Evolutionary conservation across 2,329 filamentous ascomycete genomes (phyloP).

Genomic region (Nigrospora sphaerica): DNA sequence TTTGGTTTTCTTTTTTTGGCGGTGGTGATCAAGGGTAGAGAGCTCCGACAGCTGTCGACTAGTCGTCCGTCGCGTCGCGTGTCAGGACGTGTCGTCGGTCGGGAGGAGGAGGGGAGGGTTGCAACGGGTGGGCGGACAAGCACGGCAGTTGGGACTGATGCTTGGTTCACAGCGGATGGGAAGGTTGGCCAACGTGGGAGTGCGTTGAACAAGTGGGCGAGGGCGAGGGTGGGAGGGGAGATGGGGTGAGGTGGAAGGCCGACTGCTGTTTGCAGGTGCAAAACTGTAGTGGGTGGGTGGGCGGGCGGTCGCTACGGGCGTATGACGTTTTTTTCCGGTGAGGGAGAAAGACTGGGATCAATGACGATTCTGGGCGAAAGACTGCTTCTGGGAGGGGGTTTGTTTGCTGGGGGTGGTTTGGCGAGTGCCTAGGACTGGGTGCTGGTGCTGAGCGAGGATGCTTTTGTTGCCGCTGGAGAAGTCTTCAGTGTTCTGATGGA

Average conservation of each 20-base stretch:
- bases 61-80: not conserved
- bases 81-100: not conserved
- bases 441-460: no score
- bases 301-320: no score
- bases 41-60: not conserved
- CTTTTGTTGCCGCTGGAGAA: no score
- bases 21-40: not conserved
- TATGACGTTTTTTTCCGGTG: no score
- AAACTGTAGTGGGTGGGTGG: no score
- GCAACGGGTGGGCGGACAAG: not conserved
- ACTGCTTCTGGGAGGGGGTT: not conserved
- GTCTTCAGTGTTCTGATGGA: not conserved
- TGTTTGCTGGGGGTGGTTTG: no score
- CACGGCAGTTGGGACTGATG: no score
- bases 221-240: not conserved
- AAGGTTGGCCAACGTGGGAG: not conserved
- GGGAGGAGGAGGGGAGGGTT: not conserved
- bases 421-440: no score
- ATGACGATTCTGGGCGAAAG: not conserved
- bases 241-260: no score
- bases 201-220: not conserved
- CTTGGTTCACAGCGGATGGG: no score
- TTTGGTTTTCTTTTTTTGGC: constrained; percentile 6
- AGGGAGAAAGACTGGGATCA: not conserved
- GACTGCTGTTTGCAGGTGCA: no score